These are phyloP conservation scores for Carex myosuroides DNA, from an alignment of 176 grass and related monocot species.

Conservation along the genomic window DNA sequence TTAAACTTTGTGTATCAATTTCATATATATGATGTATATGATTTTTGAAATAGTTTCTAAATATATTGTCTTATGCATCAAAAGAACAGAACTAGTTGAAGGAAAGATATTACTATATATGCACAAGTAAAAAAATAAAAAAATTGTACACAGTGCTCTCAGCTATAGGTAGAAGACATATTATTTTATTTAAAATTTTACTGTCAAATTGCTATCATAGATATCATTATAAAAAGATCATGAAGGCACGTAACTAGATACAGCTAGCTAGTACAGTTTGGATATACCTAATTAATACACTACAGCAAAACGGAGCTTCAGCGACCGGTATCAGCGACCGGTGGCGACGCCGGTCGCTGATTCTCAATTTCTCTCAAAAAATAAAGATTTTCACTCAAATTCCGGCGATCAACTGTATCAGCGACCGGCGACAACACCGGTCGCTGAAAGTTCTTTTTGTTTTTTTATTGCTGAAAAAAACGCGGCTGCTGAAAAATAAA, in stretches of 20 bases:
- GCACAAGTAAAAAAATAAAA: background rate
- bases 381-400: too few relatives aligned
- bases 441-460: too few relatives aligned
- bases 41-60: background rate
- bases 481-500: too few relatives aligned
- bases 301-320: too few relatives aligned
- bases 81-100: background rate
- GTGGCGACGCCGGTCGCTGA: too few relatives aligned
- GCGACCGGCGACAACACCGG: too few relatives aligned
- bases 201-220: background rate
- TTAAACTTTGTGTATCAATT: background rate
- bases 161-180: background rate
- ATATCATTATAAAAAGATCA: background rate
- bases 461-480: too few relatives aligned
- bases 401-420: too few relatives aligned
- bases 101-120: background rate
- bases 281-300: background rate
- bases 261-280: background rate
- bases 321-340: too few relatives aligned
- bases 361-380: too few relatives aligned
- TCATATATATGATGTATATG: background rate
- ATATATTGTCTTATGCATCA: background rate
- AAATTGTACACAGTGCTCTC: background rate
- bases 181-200: background rate
- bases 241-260: background rate